These are phyloP conservation scores for Juncus inflexus DNA, from an alignment of 176 grass and related monocot species.

Conservation along the genomic window DNA sequence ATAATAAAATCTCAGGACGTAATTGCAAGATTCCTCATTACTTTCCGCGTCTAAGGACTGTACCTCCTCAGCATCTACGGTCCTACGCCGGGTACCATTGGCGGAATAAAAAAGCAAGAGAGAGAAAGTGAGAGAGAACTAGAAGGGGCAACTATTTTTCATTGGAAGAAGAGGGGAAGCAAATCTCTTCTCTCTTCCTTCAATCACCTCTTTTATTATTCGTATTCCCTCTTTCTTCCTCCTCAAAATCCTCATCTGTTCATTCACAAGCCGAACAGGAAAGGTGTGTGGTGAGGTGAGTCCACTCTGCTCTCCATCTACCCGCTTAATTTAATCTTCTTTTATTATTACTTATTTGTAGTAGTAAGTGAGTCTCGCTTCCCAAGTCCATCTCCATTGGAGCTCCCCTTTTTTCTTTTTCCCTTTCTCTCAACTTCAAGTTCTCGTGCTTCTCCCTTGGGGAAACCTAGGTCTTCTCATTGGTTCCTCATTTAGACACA, in stretches of 20 bases:
- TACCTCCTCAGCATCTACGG: conserved; percentile 24
- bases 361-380: conserved; percentile 1
- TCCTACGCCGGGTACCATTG: conserved; percentile 22
- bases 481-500: conserved; percentile 15
- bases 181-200: background rate
- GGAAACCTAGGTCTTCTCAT: conserved; percentile 25
- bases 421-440: background rate
- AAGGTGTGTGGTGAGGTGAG: background rate
- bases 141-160: background rate
- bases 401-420: conserved; percentile 6
- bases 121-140: conserved; percentile 1
- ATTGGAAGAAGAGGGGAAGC: background rate
- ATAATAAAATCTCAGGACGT: background rate
- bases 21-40: background rate
- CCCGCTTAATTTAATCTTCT: conserved; percentile 14
- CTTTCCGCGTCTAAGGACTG: conserved; percentile 18
- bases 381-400: conserved; percentile 29
- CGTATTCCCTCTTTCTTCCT: background rate
- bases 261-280: background rate
- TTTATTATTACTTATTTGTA: background rate
- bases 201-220: background rate
- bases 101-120: background rate
- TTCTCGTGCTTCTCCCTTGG: conserved; percentile 20
- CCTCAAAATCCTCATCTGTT: background rate
- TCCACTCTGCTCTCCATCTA: background rate